Evolutionary conservation across 805 yeast genomes (phyloP).

Genomic region (Schwanniomyces yamadae): DNA sequence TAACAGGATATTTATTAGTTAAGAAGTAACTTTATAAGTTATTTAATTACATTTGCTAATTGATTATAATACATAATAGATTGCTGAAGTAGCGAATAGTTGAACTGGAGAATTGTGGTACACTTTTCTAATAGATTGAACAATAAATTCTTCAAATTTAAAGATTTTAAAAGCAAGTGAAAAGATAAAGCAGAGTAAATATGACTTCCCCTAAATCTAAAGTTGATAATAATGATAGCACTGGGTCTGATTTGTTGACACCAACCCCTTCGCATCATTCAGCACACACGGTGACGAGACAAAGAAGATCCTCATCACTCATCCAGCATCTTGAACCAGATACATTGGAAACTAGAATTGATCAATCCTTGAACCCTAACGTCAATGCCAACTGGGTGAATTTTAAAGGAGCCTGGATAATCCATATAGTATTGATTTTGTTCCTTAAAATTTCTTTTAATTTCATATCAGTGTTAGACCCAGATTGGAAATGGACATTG

Average conservation of each 20-base stretch:
- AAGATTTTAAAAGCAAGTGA: no score
- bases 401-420: conserved; percentile 93
- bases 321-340: conserved; percentile 93
- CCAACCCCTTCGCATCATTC: conserved; percentile 27
- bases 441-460: conserved; percentile 75
- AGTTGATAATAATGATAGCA: conserved; percentile 4
- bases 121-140: no score
- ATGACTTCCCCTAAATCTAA: conserved; percentile 4
- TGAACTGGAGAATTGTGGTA: no score
- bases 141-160: no score
- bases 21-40: no score
- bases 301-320: conserved; percentile 81
- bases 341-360: conserved; percentile 85
- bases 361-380: conserved; percentile 85
- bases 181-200: no score
- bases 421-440: conserved; percentile 80
- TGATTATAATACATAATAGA: no score
- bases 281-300: conserved; percentile 23
- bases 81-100: no score
- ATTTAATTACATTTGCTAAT: no score
- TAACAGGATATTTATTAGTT: no score
- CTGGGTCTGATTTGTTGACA: conserved; percentile 13
- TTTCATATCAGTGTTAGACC: conserved; percentile 74
- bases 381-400: conserved; percentile 96
- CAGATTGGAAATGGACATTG: conserved; percentile 89